Percentiles rank a stretch among this genome's conserved stretches.
Evolutionary conservation across 192 early-diverging fungal genomes (phyloP).

Genomic region (Thamnidium elegans): DNA sequence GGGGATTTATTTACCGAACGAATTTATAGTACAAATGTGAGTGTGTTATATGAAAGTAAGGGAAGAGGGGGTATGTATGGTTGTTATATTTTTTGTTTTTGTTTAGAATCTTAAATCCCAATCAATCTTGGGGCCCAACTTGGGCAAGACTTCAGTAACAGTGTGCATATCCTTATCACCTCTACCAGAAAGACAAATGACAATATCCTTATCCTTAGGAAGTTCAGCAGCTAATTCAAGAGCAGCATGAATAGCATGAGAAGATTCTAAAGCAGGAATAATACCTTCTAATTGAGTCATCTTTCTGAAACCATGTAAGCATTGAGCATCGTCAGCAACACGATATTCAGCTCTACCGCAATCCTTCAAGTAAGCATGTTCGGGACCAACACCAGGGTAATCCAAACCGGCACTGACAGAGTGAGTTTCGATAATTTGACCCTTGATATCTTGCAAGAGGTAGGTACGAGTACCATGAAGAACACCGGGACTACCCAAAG

Average conservation of each 20-base stretch:
- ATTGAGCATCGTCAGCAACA: slow-evolving; percentile 63
- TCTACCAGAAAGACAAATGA: slow-evolving; percentile 88
- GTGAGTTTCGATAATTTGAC: slow-evolving; percentile 96
- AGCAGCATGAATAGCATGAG: slow-evolving; percentile 87
- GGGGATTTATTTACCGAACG: too few species aligned
- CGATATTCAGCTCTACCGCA: slow-evolving; percentile 80
- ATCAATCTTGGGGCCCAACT: slow-evolving; percentile 86
- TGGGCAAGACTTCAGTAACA: slow-evolving; percentile 88
- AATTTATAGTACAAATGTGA: too few species aligned
- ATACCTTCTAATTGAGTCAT: slow-evolving; percentile 81
- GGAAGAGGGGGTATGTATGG: too few species aligned
- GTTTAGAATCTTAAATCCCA: slow-evolving; percentile 73
- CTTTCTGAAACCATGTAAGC: slow-evolving; percentile 79
- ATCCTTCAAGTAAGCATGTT: slow-evolving; percentile 91
- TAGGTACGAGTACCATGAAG: slow-evolving; percentile 96
- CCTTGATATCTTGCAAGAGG: slow-evolving; percentile 90
- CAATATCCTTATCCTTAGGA: slow-evolving; percentile 73
- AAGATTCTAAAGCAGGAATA: slow-evolving; percentile 93
- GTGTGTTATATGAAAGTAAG: too few species aligned
- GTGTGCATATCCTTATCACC: slow-evolving; percentile 98
- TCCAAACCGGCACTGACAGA: slow-evolving; percentile 95
- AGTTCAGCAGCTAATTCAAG: slow-evolving; percentile 75
- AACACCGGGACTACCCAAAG: slow-evolving; percentile 84
- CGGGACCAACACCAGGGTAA: slow-evolving; percentile 97
- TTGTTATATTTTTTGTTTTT: too few species aligned